Conservation (phyloP, 140 eudicot species). For the Ambrosia hybrid region DNA sequence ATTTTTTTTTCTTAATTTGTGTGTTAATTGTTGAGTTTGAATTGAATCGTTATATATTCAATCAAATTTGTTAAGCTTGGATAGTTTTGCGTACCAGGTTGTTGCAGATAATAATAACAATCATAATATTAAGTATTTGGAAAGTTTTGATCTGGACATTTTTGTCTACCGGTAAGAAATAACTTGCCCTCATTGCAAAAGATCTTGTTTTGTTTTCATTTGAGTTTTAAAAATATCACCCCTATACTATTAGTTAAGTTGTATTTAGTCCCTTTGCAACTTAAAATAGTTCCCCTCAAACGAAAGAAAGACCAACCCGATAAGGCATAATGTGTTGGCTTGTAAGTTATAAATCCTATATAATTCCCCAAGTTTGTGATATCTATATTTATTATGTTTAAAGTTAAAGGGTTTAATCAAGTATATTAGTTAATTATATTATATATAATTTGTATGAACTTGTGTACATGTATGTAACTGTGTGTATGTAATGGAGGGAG, state of each 20-base stretch:
- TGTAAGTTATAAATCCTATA: no score
- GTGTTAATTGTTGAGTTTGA: background rate
- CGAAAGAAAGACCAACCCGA: no score
- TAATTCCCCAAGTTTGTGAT: no score
- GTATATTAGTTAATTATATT: no score
- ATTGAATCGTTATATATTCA: background rate
- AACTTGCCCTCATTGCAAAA: constrained; percentile 25
- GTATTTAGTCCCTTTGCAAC: constrained; percentile 18
- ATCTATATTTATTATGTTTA: no score
- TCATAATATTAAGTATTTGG: constrained; percentile 11
- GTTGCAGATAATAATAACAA: background rate
- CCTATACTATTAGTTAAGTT: constrained; percentile 9
- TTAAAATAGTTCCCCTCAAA: background rate
- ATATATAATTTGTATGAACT: no score
- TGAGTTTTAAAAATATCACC: constrained; percentile 2
- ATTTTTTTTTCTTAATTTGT: background rate
- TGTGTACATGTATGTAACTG: no score
- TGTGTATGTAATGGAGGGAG: no score
- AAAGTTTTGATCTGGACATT: constrained; percentile 22
- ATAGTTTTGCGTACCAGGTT: background rate
- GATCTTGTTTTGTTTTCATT: constrained; percentile 19
- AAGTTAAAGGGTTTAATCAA: no score
- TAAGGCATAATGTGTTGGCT: no score
- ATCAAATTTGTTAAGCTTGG: background rate
- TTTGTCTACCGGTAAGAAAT: constrained; percentile 31